phyloP scores from a whole-genome alignment of 129 eudicot genomes.

The Solidago caesia region DNA sequence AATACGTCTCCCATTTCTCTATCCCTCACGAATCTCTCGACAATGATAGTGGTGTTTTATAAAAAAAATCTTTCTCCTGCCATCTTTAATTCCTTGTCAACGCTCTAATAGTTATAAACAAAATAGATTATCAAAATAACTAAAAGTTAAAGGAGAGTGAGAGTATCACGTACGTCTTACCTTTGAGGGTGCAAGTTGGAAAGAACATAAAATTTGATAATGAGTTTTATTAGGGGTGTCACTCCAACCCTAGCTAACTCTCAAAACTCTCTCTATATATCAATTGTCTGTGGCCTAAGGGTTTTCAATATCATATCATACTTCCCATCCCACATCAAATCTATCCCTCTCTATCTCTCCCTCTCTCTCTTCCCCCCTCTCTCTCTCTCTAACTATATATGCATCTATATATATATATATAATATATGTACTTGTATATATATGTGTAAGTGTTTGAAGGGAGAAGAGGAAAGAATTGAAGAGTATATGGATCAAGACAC shows the following conservation, averaged over 20 bases:
- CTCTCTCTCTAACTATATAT: not conserved
- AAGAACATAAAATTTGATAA: constrained; percentile 3
- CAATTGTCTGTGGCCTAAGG: constrained; percentile 25
- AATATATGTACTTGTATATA: not conserved
- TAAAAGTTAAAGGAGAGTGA: not conserved
- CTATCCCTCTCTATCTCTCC: not conserved
- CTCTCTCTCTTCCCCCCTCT: not conserved
- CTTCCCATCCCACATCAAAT: constrained; percentile 21
- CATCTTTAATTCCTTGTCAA: too few relatives aligned
- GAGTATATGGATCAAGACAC: constrained; percentile 17
- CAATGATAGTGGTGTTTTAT: too few relatives aligned
- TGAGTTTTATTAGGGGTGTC: constrained; percentile 24
- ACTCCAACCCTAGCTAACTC: constrained; percentile 36
- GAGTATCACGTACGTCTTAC: constrained; percentile 26
- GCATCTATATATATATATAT: not conserved
- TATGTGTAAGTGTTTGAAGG: constrained; percentile 13
- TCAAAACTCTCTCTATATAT: constrained; percentile 30
- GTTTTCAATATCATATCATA: constrained; percentile 17
- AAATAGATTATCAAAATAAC: not conserved
- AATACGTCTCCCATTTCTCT: too few relatives aligned
- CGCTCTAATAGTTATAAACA: too few relatives aligned
- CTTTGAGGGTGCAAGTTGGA: constrained; percentile 26
- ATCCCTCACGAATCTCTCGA: too few relatives aligned
- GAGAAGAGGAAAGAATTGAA: constrained; percentile 1
- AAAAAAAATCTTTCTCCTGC: too few relatives aligned